These are phyloP conservation scores for Zea mays DNA, from an alignment of 176 grass and related monocot species.

Conservation along the genomic window Zm-B73-REFERENCE-NAM-5.0 NC_050100.1:65207001-65207500, in stretches of 20 bases:
- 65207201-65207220: background rate
- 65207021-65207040: no score
- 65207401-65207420: background rate
- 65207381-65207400: background rate
- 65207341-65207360: conserved; percentile 16
- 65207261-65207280: conserved; percentile 5
- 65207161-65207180: conserved; percentile 3
- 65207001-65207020: background rate
- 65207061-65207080: no score
- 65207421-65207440: background rate
- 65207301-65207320: conserved; percentile 6
- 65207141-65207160: no score
- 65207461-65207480: background rate
- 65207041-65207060: background rate
- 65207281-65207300: conserved; percentile 13
- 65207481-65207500: background rate
- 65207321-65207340: background rate
- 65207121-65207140: background rate
- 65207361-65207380: background rate
- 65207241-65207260: background rate
- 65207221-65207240: conserved; percentile 13
- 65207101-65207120: background rate
- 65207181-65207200: background rate
- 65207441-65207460: background rate
- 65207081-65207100: no score